Evolutionary conservation across 192 early-diverging fungal genomes (phyloP).

Genomic region (Jimgerdemannia flammicorona): DNA sequence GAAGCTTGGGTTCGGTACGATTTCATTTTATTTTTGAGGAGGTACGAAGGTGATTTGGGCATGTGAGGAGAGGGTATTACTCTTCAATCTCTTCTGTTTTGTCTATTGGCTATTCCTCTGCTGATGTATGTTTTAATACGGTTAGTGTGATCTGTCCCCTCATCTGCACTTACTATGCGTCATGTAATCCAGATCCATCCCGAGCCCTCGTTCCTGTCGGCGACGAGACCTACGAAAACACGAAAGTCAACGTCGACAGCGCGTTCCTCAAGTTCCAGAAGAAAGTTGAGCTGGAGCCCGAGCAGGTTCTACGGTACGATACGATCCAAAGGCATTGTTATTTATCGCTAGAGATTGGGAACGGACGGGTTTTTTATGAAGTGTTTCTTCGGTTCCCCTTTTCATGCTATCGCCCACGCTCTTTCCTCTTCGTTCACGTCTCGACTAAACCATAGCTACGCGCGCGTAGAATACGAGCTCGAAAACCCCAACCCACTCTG

Average conservation of each 20-base stretch:
- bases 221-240: slow-evolving; percentile 67
- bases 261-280: slow-evolving; percentile 91
- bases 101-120: too few relatives aligned
- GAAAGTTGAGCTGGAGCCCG: slow-evolving; percentile 67
- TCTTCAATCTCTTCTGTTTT: too few relatives aligned
- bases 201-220: slow-evolving; percentile 45
- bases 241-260: slow-evolving; percentile 80
- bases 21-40: neutral
- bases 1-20: slow-evolving; percentile 6
- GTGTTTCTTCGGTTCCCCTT: too few relatives aligned
- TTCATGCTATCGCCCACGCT: too few relatives aligned
- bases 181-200: slow-evolving; percentile 1
- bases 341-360: slow-evolving; percentile 4
- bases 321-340: slow-evolving; percentile 1
- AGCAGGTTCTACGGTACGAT: slow-evolving; percentile 81
- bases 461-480: slow-evolving; percentile 55
- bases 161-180: neutral
- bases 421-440: too few relatives aligned
- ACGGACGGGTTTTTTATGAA: too few relatives aligned
- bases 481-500: slow-evolving; percentile 66
- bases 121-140: too few relatives aligned
- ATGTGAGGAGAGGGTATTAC: too few relatives aligned
- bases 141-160: too few relatives aligned
- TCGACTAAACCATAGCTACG: slow-evolving; percentile 26
- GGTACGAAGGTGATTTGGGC: neutral